A percentile compares a stretch with the other conserved stretches of the same genome.
Conservation (phyloP, 2,329 filamentous ascomycete genomes). For the Berkeleyomyces basicola region DNA sequence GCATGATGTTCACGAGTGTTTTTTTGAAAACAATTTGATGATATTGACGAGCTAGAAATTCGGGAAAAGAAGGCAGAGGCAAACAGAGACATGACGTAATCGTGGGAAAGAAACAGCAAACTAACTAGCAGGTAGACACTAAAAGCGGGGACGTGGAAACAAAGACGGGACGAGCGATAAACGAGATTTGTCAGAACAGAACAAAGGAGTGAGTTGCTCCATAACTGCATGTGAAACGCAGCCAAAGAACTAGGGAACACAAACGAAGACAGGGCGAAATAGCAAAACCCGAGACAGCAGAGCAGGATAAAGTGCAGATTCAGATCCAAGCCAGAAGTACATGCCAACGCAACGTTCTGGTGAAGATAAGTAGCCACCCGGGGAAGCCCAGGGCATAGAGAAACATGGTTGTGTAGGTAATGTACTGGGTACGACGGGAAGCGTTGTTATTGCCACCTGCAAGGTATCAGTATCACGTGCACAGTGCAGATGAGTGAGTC, state of each 20-base stretch:
- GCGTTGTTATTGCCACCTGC: too few species aligned
- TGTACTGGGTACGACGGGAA: too few species aligned
- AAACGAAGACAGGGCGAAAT: neutral
- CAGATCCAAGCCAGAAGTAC: too few species aligned
- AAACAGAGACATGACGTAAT: neutral
- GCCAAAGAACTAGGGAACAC: neutral
- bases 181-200: neutral
- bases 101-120: neutral
- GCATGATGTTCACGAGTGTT: conserved; percentile 27
- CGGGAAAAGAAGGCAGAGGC: neutral
- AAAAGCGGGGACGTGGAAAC: neutral
- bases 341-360: too few species aligned
- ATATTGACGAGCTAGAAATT: neutral
- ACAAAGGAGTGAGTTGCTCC: neutral
- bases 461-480: too few species aligned
- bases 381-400: too few species aligned
- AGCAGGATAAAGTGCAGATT: too few species aligned
- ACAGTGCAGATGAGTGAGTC: too few species aligned
- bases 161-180: neutral
- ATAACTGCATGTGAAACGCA: neutral
- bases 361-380: too few species aligned
- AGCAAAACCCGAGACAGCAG: too few species aligned
- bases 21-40: neutral
- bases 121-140: neutral
- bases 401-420: too few species aligned